These are phyloP conservation scores for Mycena pura DNA, from an alignment of 768 basidiomycete species.

Conservation along the genomic window DNA sequence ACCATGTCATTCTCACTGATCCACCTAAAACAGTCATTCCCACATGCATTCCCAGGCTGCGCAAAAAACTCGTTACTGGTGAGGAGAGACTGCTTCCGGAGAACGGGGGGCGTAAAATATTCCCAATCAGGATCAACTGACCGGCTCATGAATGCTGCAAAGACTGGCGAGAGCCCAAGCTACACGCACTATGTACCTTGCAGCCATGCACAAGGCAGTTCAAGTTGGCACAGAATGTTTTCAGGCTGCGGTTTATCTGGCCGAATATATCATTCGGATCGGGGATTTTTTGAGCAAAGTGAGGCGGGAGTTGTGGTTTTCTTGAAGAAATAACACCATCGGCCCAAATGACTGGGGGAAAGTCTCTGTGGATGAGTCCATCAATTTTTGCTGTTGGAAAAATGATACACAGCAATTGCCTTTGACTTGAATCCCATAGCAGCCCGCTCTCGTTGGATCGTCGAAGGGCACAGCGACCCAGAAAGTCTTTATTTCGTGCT, in stretches of 20 bases:
- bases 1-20: constrained; percentile 4
- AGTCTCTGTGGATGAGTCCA: neutral
- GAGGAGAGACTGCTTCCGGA: constrained; percentile 15
- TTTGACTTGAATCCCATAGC: constrained; percentile 41
- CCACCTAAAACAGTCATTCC: constrained; percentile 27
- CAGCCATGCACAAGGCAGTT: constrained; percentile 13
- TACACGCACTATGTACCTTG: constrained; percentile 2
- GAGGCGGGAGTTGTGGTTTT: neutral
- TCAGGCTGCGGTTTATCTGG: neutral
- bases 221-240: constrained; percentile 8
- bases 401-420: neutral
- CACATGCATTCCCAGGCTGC: constrained; percentile 16
- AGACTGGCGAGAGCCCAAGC: neutral
- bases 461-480: constrained; percentile 36
- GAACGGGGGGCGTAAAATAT: neutral
- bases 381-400: neutral
- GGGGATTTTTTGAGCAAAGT: neutral
- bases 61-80: constrained; percentile 16
- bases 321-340: neutral
- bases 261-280: neutral
- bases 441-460: constrained; percentile 41
- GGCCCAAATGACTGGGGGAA: constrained; percentile 2
- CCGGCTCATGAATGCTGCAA: neutral
- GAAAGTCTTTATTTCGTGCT: neutral
- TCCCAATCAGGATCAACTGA: neutral